Evolutionary conservation across 257 asterid species (phyloP).

Genomic region (Marsdenia floribunda): DNA sequence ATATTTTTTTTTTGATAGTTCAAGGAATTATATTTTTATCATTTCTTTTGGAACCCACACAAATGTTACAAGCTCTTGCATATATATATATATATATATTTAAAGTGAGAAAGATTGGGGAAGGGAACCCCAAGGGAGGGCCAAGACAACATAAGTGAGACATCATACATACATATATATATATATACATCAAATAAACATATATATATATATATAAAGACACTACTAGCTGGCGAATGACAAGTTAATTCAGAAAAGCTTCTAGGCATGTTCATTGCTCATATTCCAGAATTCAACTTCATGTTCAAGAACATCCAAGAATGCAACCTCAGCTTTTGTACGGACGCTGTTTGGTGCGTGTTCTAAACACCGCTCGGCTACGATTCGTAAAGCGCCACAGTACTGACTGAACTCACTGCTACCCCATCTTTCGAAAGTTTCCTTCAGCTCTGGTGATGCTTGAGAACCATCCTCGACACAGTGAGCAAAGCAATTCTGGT

Average conservation of each 20-base stretch:
- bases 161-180: too few relatives aligned
- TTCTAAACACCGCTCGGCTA: slow-evolving; percentile 45
- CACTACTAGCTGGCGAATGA: too few relatives aligned
- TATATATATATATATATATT: too few relatives aligned
- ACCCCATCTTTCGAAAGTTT: slow-evolving; percentile 76
- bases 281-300: slow-evolving; percentile 85
- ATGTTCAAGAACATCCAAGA: slow-evolving; percentile 47
- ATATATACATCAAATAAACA: too few relatives aligned
- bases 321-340: slow-evolving; percentile 50
- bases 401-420: slow-evolving; percentile 48
- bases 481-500: slow-evolving; percentile 83
- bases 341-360: slow-evolving; percentile 43
- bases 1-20: too few relatives aligned
- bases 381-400: slow-evolving; percentile 43
- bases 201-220: too few relatives aligned
- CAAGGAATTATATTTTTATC: too few relatives aligned
- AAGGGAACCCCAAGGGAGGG: too few relatives aligned
- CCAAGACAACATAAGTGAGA: too few relatives aligned
- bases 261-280: slow-evolving; percentile 36
- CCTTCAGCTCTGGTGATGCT: slow-evolving; percentile 61
- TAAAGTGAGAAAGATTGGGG: too few relatives aligned
- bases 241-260: not conserved
- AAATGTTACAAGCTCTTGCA: too few relatives aligned
- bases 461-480: slow-evolving; percentile 57
- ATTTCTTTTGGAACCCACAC: too few relatives aligned